Percentiles rank a stretch among this genome's conserved stretches.
Evolutionary conservation across 371 early-diverging fungal genomes (phyloP).

Genomic region (Cokeromyces recurvatus): DNA sequence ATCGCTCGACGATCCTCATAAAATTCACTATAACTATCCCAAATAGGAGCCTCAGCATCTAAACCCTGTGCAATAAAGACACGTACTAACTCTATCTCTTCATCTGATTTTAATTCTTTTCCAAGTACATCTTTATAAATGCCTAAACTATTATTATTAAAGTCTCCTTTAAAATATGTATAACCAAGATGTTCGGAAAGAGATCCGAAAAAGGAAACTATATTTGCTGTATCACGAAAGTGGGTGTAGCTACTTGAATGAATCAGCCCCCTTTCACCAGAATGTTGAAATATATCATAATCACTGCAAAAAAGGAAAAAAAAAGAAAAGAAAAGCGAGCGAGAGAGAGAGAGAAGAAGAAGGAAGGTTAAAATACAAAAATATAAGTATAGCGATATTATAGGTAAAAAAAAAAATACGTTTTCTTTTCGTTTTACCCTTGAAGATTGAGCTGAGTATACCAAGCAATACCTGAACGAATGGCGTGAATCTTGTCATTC

Average conservation of each 20-base stretch:
- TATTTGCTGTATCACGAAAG: slow-evolving; percentile 42
- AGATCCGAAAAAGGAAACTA: slow-evolving; percentile 46
- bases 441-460: slow-evolving; percentile 43
- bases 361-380: no score
- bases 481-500: slow-evolving; percentile 28
- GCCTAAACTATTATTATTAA: slow-evolving; percentile 29
- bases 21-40: slow-evolving; percentile 45
- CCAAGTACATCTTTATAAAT: slow-evolving; percentile 49
- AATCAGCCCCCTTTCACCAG: slow-evolving; percentile 46
- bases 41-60: slow-evolving; percentile 33
- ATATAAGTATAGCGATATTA: no score
- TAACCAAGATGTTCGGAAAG: slow-evolving; percentile 50
- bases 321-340: no score
- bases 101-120: slow-evolving; percentile 15
- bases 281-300: slow-evolving; percentile 48
- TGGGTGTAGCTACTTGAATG: slow-evolving; percentile 55
- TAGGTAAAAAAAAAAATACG: no score
- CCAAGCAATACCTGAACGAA: slow-evolving; percentile 33
- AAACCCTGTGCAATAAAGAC: slow-evolving; percentile 31
- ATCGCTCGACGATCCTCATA: slow-evolving; percentile 30
- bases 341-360: no score
- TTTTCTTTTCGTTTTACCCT: slow-evolving; percentile 32
- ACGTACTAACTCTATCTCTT: slow-evolving; percentile 24
- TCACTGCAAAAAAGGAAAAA: slow-evolving; percentile 39
- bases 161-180: slow-evolving; percentile 52